Base-by-base conservation (phyloP, 2,329 filamentous ascomycete species). In the Tolypocladium ovalisporum region DNA sequence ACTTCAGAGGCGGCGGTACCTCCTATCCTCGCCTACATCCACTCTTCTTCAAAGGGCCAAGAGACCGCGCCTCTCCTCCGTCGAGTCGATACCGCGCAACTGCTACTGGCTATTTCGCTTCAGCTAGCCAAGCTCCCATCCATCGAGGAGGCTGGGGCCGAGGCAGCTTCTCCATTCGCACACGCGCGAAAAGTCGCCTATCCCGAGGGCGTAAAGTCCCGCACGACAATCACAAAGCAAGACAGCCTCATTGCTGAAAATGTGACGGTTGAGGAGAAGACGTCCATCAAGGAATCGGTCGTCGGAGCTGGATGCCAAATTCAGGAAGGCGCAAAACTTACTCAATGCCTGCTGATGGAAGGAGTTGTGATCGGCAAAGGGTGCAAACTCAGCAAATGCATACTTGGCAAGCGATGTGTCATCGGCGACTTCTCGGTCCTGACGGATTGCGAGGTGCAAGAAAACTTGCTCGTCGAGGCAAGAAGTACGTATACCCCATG, bases 331-430 rank as follows among this genome's bases (percentile, higher is more conserved):
- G 90, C 88, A 35, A 89, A 92, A 62, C 74, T 99, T 51, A 86
- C 85, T n/a, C 83, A 92, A 62, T 97, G 93, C 71, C 73, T 97
- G 53, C 75, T 97, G 24, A 97, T 97, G 90, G 93, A 97, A 60
- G 90, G 90, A 4, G 92, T 89, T 0, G 85, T 89, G 9, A 81
- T 99, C 15, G 92, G 90, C 17, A 88, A 90, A 65, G 87, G 88
- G 49, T 92, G 87, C 67, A 90, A 90, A 70, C 76, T 97, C 55
- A 94, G 89, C 1, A 89, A 89, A 27, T 97, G 92, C 67, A 89
- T 97, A 36, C 74, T 97, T 44, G 94, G 94, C 5, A 84, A 87
- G 66, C 77, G 90, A 60, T 88, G 87, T 62, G 86, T 88, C 65
- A 84, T 99, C 63, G 92, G 93, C n/a, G 89, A 90, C 52, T 87